These are phyloP conservation scores for Hordeum pubiflorum DNA, from an alignment of 202 grass and related monocot genomes.

Conservation along the genomic window DNA sequence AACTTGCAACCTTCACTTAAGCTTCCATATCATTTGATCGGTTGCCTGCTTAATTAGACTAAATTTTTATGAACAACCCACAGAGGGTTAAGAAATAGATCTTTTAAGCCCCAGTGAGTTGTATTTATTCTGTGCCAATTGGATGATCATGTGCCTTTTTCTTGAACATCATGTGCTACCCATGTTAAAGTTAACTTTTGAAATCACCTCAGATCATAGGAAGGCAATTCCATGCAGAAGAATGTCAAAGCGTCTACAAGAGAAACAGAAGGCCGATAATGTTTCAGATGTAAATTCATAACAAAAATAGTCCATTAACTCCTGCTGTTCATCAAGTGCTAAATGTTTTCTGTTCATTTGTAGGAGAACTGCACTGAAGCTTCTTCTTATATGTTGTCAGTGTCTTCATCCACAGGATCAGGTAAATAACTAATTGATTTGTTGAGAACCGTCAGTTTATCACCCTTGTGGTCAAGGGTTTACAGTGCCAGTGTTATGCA, in stretches of 20 bases:
- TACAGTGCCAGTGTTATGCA: background rate
- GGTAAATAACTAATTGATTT: conserved; percentile 18
- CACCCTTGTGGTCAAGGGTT: background rate
- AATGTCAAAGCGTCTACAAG: conserved; percentile 39
- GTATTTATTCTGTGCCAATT: background rate
- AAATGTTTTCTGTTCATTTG: background rate
- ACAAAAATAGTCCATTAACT: background rate
- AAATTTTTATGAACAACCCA: background rate
- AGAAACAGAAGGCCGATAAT: conserved; percentile 26
- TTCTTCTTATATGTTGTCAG: background rate
- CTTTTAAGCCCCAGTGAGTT: background rate
- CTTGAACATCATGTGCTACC: no score
- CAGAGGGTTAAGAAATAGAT: background rate
- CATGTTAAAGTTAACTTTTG: background rate
- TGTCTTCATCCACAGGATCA: conserved; percentile 29
- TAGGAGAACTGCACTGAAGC: conserved; percentile 23
- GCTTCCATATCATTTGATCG: background rate
- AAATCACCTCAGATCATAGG: conserved; percentile 24
- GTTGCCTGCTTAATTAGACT: background rate
- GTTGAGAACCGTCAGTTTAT: background rate
- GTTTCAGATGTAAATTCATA: conserved; percentile 27
- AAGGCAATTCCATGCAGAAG: conserved; percentile 27
- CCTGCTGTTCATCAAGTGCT: background rate
- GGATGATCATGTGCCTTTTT: background rate
- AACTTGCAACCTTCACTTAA: background rate